Base-by-base conservation (phyloP, 2,329 filamentous ascomycete species). In the Metarhizium rileyi region DNA sequence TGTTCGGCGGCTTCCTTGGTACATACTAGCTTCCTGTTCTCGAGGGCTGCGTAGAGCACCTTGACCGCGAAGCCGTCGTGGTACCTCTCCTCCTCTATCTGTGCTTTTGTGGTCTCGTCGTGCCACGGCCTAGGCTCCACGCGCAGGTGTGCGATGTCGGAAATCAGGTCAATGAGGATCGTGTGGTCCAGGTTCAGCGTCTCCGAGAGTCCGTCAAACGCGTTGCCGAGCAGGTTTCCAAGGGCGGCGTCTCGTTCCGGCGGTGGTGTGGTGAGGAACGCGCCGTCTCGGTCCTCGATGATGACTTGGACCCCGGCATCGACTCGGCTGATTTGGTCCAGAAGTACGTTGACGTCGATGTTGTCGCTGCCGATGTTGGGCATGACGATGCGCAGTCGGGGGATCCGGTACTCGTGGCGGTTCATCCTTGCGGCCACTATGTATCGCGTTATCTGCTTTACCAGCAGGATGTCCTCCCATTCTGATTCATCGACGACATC, bases 151-250 rank as follows among this genome's bases (percentile, higher is more conserved):
- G 67, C 70, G 12, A 70, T 59, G 46, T 71, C 69, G 1, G 68
- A 70, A 30, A 67, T 62, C 26, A 71, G 59, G 40, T 68, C 65
- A 38, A 71, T 64, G 14, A 71, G 63, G 38, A 70, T 61, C 5
- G 68, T 69, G 49, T 70, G 68, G 41, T 71, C 69, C 47, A 71
- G 57, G 51, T 71, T 71, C 20, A 71, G 50, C 4, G 64, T 67
- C 0, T 54, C 18, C 4, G 68, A 68, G 18, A 70, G 64, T 8
- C 58, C 56, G 16, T 56, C 59, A 14, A 65, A 54, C 41, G 64
- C 60, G 48, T 66, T 53, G 3, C 61, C 58, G 7, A 67, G 48
- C 1, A 70, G 57, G 14, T 61, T 63, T 5, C 50, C 42, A 8
- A 70, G 53, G 20, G 65, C 64, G 16, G 46, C 51, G 0, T 59